Evolutionary conservation across 352 stramenopile species (phyloP).

Genomic region (Pythium periplocum): DNA sequence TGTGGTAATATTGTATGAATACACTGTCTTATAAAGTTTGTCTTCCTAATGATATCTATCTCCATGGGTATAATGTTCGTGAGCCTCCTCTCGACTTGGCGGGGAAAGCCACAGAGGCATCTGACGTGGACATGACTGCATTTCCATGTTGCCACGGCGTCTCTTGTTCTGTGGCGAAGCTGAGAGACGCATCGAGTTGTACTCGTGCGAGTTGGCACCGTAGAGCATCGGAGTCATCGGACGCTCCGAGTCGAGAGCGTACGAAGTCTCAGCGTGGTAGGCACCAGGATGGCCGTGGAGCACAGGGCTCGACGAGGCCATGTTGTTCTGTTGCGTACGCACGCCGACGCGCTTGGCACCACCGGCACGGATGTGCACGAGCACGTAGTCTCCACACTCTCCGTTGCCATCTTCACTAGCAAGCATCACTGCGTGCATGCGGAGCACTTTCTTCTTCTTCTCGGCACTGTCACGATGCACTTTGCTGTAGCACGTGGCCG

Average conservation of each 20-base stretch:
- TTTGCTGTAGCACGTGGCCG: conserved; percentile 67
- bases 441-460: conserved; percentile 79
- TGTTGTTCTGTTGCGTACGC: conserved; percentile 27
- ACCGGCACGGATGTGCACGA: conserved; percentile 70
- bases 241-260: too few species aligned
- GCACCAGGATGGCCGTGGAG: too few species aligned
- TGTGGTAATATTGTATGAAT: background rate
- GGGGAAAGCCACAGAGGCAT: conserved; percentile 17
- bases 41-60: too few species aligned
- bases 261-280: too few species aligned
- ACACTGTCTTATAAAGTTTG: background rate
- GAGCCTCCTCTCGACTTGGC: background rate
- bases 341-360: conserved; percentile 65
- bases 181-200: background rate
- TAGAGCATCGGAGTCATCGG: too few species aligned
- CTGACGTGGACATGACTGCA: conserved; percentile 4
- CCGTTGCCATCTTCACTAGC: conserved; percentile 34
- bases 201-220: too few species aligned
- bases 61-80: too few species aligned
- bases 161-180: conserved; percentile 13
- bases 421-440: conserved; percentile 79
- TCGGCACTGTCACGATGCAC: conserved; percentile 43
- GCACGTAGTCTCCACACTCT: conserved; percentile 51
- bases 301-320: background rate
- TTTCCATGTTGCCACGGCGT: conserved; percentile 3